phyloP scores from a whole-genome alignment of 202 grass and related monocot genomes.

The Bolboschoenoplectus hybrid region DNA sequence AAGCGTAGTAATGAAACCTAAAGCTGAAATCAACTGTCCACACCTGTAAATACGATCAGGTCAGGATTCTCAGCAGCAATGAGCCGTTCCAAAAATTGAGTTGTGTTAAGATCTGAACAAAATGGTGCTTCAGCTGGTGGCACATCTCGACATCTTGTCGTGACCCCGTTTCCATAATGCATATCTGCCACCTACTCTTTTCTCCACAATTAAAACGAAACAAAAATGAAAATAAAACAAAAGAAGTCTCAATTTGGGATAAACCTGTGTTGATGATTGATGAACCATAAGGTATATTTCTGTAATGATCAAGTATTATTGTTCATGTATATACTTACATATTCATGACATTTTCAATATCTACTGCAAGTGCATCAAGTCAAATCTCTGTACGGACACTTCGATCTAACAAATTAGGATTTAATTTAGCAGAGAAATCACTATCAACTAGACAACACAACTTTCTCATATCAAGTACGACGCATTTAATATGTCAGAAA shows the following conservation, averaged over 20 bases:
- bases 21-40: neutral
- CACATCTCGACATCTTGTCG: slow-evolving; percentile 79
- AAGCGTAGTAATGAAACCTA: neutral
- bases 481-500: neutral
- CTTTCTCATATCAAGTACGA: neutral
- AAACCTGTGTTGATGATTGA: neutral
- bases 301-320: neutral
- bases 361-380: neutral
- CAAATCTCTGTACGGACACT: neutral
- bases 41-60: slow-evolving; percentile 89
- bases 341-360: neutral
- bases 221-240: neutral
- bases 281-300: neutral
- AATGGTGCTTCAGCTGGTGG: slow-evolving; percentile 46
- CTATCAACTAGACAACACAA: neutral
- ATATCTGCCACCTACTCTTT: slow-evolving; percentile 82
- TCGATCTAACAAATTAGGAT: neutral
- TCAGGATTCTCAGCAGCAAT: slow-evolving; percentile 82
- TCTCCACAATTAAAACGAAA: neutral
- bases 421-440: neutral
- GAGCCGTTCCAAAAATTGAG: slow-evolving; percentile 68
- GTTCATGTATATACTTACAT: neutral
- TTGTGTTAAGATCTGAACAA: slow-evolving; percentile 95
- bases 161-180: slow-evolving; percentile 87
- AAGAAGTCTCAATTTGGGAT: neutral